phyloP scores from a whole-genome alignment of 148 eudicot genomes.

The Fagopyrum tataricum region DNA sequence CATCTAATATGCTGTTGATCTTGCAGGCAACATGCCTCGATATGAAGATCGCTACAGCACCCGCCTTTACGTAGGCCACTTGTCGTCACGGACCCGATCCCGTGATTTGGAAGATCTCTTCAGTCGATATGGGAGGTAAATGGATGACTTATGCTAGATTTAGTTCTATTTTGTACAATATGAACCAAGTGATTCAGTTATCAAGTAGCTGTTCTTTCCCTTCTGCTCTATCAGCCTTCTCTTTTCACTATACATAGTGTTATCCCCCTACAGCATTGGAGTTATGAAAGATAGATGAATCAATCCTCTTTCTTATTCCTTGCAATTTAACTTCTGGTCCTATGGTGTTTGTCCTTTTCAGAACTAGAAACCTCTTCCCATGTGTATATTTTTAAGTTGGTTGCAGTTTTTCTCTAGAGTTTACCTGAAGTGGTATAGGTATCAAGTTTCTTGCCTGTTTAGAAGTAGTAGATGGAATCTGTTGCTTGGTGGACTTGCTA shows the following conservation, averaged over 20 bases:
- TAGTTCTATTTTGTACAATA: background rate
- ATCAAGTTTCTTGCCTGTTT: background rate
- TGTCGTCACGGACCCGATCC: slow-evolving; percentile 14
- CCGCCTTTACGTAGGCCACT: slow-evolving; percentile 15
- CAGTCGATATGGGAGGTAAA: slow-evolving; percentile 14
- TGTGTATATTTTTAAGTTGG: background rate
- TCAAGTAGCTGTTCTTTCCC: background rate
- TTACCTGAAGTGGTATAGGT: background rate
- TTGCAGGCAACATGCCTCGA: slow-evolving; percentile 13
- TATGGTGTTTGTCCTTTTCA: background rate
- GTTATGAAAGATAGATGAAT: background rate
- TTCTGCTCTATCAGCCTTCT: background rate
- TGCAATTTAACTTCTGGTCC: background rate
- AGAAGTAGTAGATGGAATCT: background rate
- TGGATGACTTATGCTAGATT: background rate
- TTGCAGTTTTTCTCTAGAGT: background rate
- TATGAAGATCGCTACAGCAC: slow-evolving; percentile 14
- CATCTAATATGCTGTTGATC: background rate
- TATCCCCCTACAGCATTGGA: background rate
- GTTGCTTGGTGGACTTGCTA: background rate
- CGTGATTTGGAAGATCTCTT: slow-evolving; percentile 14
- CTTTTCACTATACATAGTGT: background rate
- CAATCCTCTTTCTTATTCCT: background rate
- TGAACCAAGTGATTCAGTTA: background rate
- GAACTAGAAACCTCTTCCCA: background rate